Conservation (phyloP, 2,329 filamentous ascomycete genomes). For the Fonsecaea pugnacius region DNA sequence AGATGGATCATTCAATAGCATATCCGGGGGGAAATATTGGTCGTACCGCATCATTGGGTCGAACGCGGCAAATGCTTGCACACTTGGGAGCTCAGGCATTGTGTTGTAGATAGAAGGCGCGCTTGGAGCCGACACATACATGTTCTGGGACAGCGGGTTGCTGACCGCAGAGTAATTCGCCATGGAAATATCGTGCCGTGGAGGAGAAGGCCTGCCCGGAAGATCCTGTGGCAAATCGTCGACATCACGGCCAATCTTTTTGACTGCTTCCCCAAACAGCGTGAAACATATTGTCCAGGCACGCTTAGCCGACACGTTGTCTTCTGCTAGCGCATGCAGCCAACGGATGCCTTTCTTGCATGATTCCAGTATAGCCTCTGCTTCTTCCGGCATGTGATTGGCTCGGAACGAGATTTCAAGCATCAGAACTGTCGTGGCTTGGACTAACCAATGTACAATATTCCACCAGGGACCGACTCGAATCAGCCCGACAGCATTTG, state of each 20-base stretch:
- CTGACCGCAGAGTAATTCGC: slow-evolving; percentile 12
- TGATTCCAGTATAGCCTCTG: slow-evolving; percentile 43
- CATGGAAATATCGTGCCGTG: slow-evolving; percentile 22
- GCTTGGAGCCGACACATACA: slow-evolving; percentile 19
- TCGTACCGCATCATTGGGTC: slow-evolving; percentile 37
- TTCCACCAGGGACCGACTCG: slow-evolving; percentile 51
- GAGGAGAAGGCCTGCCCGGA: slow-evolving; percentile 26
- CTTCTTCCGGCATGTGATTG: slow-evolving; percentile 50
- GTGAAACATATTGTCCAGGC: slow-evolving; percentile 50
- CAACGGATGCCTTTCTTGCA: slow-evolving; percentile 51
- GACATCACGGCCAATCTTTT: slow-evolving; percentile 41
- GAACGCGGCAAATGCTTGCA: slow-evolving; percentile 28
- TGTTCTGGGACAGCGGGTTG: slow-evolving; percentile 4
- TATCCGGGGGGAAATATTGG: slow-evolving; percentile 34
- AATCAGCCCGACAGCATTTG: slow-evolving; percentile 48
- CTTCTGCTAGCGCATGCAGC: slow-evolving; percentile 49
- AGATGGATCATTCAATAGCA: slow-evolving; percentile 14
- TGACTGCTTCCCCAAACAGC: slow-evolving; percentile 43
- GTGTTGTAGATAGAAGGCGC: slow-evolving; percentile 20
- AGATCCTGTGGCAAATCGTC: slow-evolving; percentile 39
- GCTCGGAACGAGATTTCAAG: slow-evolving; percentile 52
- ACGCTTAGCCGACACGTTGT: slow-evolving; percentile 45
- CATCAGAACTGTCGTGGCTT: slow-evolving; percentile 50
- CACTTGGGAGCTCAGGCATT: slow-evolving; percentile 22
- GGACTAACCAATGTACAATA: slow-evolving; percentile 52